These are phyloP conservation scores for Schrenkiella parvula DNA, from an alignment of 345 rosid genomes.

Conservation along the genomic window DNA sequence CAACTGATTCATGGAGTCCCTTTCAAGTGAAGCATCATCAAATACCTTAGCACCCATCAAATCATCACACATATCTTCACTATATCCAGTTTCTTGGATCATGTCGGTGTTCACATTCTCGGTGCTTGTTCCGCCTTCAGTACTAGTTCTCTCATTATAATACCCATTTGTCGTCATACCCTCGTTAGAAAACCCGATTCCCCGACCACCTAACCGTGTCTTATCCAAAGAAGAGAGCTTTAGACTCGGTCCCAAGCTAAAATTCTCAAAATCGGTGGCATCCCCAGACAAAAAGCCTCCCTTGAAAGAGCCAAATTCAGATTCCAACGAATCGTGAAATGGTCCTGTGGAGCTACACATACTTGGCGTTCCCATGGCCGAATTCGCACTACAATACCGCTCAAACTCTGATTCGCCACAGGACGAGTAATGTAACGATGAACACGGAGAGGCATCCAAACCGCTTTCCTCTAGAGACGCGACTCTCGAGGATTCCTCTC, in stretches of 20 bases:
- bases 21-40: constrained; percentile 8
- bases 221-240: constrained; percentile 24
- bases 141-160: constrained; percentile 3
- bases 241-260: constrained; percentile 51
- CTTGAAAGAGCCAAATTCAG: constrained; percentile 57
- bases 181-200: constrained; percentile 29
- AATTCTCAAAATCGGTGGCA: constrained; percentile 50
- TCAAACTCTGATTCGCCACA: constrained; percentile 86
- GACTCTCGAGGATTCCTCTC: constrained; percentile 36
- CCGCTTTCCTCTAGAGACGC: constrained; percentile 45
- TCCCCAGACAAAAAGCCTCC: constrained; percentile 41
- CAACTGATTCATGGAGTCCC: constrained; percentile 22
- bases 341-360: constrained; percentile 51
- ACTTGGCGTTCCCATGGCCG: constrained; percentile 76
- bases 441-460: constrained; percentile 40
- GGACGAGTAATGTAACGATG: constrained; percentile 69
- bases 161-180: constrained; percentile 16
- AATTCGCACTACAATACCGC: constrained; percentile 80
- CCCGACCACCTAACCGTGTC: constrained; percentile 19
- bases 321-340: constrained; percentile 54
- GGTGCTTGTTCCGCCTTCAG: not conserved
- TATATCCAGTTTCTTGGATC: constrained; percentile 17
- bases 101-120: constrained; percentile 3
- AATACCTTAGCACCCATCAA: constrained; percentile 1
- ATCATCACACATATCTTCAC: constrained; percentile 10